These are phyloP conservation scores for Penicillium sp. DNA, from an alignment of 2,329 filamentous ascomycete genomes.

Conservation along the genomic window DNA sequence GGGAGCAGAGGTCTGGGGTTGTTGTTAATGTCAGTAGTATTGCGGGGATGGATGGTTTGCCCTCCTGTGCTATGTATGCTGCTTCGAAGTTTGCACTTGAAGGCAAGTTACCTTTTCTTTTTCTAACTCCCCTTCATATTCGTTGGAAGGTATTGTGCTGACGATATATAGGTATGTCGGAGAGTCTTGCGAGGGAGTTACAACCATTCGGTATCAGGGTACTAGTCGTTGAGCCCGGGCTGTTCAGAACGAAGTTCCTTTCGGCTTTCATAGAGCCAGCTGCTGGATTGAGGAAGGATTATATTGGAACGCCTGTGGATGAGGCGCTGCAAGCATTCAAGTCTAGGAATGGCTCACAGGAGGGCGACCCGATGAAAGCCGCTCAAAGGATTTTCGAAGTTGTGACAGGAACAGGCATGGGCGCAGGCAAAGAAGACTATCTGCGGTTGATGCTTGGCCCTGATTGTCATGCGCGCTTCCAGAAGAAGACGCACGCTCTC, in stretches of 20 bases:
- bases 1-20: conserved; percentile 19
- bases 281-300: conserved; percentile 17
- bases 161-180: conserved; percentile 20
- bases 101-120: conserved; percentile 12
- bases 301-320: conserved; percentile 19
- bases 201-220: conserved; percentile 27
- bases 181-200: conserved; percentile 25
- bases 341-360: conserved; percentile 18
- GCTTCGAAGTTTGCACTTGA: conserved; percentile 30
- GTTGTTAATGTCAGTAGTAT: conserved; percentile 27
- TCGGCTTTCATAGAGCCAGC: conserved; percentile 14
- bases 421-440: conserved; percentile 21
- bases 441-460: conserved; percentile 27
- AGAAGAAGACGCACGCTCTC: conserved; percentile 17
- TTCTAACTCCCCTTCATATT: no score
- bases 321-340: conserved; percentile 10
- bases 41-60: conserved; percentile 20
- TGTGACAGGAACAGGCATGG: conserved; percentile 25
- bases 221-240: conserved; percentile 26
- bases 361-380: conserved; percentile 27
- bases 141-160: no score
- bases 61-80: conserved; percentile 28
- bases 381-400: conserved; percentile 27
- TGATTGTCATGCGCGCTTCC: conserved; percentile 23
- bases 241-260: conserved; percentile 27